These are phyloP conservation scores for Candida schatavii DNA, from an alignment of 805 yeast species.

Conservation along the genomic window DNA sequence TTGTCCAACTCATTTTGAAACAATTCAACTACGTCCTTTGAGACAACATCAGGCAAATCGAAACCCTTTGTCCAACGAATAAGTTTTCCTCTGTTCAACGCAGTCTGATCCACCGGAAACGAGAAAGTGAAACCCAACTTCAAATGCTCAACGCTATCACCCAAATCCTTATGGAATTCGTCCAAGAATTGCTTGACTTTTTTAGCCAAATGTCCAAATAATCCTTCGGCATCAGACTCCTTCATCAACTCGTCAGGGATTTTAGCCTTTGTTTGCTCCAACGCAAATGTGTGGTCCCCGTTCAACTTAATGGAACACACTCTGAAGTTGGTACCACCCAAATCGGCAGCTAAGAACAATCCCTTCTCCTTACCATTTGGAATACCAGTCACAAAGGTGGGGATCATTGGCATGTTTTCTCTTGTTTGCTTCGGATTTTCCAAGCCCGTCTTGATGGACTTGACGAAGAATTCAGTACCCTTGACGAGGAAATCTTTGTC, in stretches of 20 bases:
- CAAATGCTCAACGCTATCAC: slow-evolving; percentile 30
- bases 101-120: slow-evolving; percentile 87
- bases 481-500: slow-evolving; percentile 39
- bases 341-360: slow-evolving; percentile 81
- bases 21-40: slow-evolving; percentile 72
- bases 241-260: slow-evolving; percentile 81
- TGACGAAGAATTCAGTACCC: slow-evolving; percentile 56
- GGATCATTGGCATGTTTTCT: slow-evolving; percentile 78
- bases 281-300: slow-evolving; percentile 75
- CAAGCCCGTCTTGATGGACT: slow-evolving; percentile 62
- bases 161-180: slow-evolving; percentile 57
- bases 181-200: slow-evolving; percentile 64
- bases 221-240: slow-evolving; percentile 54
- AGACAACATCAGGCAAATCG: slow-evolving; percentile 80
- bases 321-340: slow-evolving; percentile 95
- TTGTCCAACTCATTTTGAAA: slow-evolving; percentile 68
- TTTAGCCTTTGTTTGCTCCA: slow-evolving; percentile 73
- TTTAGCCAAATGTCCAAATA: slow-evolving; percentile 73
- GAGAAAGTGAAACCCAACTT: slow-evolving; percentile 92
- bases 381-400: slow-evolving; percentile 78
- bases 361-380: slow-evolving; percentile 89
- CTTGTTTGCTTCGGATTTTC: slow-evolving; percentile 37
- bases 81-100: slow-evolving; percentile 73
- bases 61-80: slow-evolving; percentile 98
- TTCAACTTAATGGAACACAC: slow-evolving; percentile 81